Base-by-base conservation (phyloP, 768 basidiomycete species). In the Tephrocybe sp. region DNA sequence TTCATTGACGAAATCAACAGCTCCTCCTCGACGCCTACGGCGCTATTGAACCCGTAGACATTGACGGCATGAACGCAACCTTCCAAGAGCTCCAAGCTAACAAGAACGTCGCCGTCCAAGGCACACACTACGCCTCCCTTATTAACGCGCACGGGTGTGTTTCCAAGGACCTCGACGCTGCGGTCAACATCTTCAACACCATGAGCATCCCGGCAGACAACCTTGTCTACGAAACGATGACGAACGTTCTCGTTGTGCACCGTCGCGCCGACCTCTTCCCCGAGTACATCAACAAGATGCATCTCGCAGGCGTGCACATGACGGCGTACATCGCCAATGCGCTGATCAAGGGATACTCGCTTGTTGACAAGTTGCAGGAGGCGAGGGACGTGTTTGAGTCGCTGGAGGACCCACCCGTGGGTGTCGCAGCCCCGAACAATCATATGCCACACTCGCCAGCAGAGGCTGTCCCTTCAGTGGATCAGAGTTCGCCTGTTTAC, bases 291-390 rank as follows among this genome's bases (percentile, higher is more conserved):
- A 64, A 71, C 26, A 80, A 81, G 51, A 83, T 98, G 73, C 71
- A 69, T 20, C 59, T 68, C 1, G 73, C 78, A 5, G 83, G 83
- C 26, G 82, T 94, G 7, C 88, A 89, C 60, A 87, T 93, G 83
- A 98, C 95, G 2, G 94, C 96, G 5, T 99, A 99, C 68, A 90
- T 98, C 57, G 89, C 88, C 23, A 98, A 98, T 72, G 76, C 86
- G 50, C 71, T 92, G 61, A 90, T 93, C 71, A 81, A 83, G 63
- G 85, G 84, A 0, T 84, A 76, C 54, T 75, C 94, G 0, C 79
- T 84, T 23, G 77, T 76, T 1, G 86, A 86, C 15, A 74, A 87
- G 36, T 73, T 98, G 48, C 84, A 82, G 14, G 73, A 80, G 48
- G 86, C 96, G 1, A 76, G 95, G 32, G 68, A 65, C 28, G 70